These are phyloP conservation scores for Claviceps citrina DNA, from an alignment of 2,329 filamentous ascomycete genomes.

Conservation along the genomic window DNA sequence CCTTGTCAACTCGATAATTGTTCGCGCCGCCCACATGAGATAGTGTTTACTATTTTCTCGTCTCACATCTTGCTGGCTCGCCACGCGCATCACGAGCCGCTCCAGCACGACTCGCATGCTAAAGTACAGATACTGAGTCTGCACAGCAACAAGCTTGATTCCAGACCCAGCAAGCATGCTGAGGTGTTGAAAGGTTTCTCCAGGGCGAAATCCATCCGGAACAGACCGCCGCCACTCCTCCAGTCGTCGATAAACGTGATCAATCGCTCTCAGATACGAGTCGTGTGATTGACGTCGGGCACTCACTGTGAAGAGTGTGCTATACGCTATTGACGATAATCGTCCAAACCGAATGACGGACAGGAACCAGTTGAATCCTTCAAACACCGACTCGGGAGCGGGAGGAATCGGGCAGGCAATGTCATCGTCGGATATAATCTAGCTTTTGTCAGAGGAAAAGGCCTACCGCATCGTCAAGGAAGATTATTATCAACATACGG, in stretches of 20 bases:
- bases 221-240: slow-evolving; percentile 18
- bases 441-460: not conserved
- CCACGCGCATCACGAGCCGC: slow-evolving; percentile 15
- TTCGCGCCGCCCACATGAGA: slow-evolving; percentile 17
- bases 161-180: slow-evolving; percentile 7
- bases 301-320: slow-evolving; percentile 20
- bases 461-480: no score
- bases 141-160: slow-evolving; percentile 11
- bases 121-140: slow-evolving; percentile 18
- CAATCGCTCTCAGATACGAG: slow-evolving; percentile 10
- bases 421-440: slow-evolving; percentile 22
- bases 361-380: slow-evolving; percentile 21
- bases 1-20: slow-evolving; percentile 18
- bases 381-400: slow-evolving; percentile 17
- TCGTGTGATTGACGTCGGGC: slow-evolving; percentile 13
- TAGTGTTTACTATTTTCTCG: slow-evolving; percentile 10
- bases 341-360: slow-evolving; percentile 16
- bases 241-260: slow-evolving; percentile 12
- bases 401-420: slow-evolving; percentile 21
- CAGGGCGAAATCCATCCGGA: slow-evolving; percentile 17
- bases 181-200: slow-evolving; percentile 9
- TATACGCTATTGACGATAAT: slow-evolving; percentile 19
- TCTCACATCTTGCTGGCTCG: slow-evolving; percentile 6
- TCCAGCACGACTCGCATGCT: slow-evolving; percentile 17
- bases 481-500: slow-evolving; percentile 13